Conservation (phyloP, 371 early-diverging fungal genomes). For the Batkoa obscura region DNA sequence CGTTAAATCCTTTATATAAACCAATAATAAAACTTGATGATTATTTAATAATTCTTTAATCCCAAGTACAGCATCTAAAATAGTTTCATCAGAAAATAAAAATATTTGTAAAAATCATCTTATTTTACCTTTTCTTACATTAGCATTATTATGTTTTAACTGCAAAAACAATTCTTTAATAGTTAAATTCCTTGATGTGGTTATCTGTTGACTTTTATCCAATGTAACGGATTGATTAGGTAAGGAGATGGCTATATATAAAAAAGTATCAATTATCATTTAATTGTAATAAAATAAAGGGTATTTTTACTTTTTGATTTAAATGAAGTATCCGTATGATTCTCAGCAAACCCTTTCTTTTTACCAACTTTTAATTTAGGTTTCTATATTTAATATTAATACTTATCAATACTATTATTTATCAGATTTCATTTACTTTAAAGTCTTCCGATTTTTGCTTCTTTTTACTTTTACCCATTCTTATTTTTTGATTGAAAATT, state of each 20-base stretch:
- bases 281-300: not conserved
- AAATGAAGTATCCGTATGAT: not conserved
- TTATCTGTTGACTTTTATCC: not conserved
- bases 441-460: too few relatives aligned
- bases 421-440: too few relatives aligned
- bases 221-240: not conserved
- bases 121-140: not conserved
- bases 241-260: not conserved
- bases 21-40: not conserved
- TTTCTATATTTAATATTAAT: not conserved
- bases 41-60: not conserved
- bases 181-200: not conserved
- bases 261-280: not conserved
- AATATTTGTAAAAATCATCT: not conserved
- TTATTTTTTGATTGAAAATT: too few relatives aligned
- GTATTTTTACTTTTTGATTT: not conserved
- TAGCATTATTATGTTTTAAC: not conserved
- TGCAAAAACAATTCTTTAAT: not conserved
- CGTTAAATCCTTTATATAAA: not conserved
- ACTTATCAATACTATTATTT: too few relatives aligned
- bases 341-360: not conserved
- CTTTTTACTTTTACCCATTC: too few relatives aligned
- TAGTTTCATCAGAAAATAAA: not conserved
- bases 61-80: not conserved
- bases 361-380: not conserved